A percentile compares a stretch with the other conserved stretches of the same genome.
Evolutionary conservation across 768 basidiomycete genomes (phyloP).

Genomic region (Lentinula sp.): DNA sequence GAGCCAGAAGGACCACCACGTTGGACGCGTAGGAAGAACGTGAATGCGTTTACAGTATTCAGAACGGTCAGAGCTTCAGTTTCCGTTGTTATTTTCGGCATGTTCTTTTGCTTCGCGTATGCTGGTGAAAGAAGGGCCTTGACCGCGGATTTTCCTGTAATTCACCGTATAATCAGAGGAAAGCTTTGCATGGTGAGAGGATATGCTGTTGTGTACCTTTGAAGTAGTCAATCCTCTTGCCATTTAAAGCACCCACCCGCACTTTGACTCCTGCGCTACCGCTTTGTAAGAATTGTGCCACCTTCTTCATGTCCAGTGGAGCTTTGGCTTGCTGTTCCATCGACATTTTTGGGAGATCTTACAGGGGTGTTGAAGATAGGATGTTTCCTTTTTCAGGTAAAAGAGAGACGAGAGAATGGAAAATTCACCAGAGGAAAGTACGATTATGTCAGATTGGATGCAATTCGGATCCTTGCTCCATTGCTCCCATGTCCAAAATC

Average conservation of each 20-base stretch:
- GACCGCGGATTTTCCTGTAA: constrained; percentile 84
- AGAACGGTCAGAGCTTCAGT: constrained; percentile 68
- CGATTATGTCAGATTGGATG: too few species aligned
- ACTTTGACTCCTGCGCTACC: constrained; percentile 85
- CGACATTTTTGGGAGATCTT: constrained; percentile 3
- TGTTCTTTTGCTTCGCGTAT: constrained; percentile 80
- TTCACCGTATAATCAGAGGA: neutral
- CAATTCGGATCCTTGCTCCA: too few species aligned
- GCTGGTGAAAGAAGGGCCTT: constrained; percentile 90
- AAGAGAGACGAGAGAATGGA: too few species aligned
- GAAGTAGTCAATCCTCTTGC: constrained; percentile 96
- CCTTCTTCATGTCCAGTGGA: constrained; percentile 70
- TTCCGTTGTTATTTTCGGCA: constrained; percentile 68
- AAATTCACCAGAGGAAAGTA: too few species aligned
- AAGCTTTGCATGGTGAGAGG: too few species aligned
- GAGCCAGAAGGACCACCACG: constrained; percentile 63
- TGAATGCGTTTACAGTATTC: constrained; percentile 65
- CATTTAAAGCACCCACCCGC: constrained; percentile 84
- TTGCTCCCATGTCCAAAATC: too few species aligned
- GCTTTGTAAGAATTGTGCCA: constrained; percentile 83
- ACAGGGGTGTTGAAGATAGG: too few species aligned
- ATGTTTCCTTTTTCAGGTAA: too few species aligned
- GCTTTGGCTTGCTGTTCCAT: constrained; percentile 79
- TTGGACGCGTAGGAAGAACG: constrained; percentile 91
- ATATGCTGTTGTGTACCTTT: constrained; percentile 82